These are phyloP conservation scores for Populus hybrid DNA, from an alignment of 441 rosid species.

Conservation along the genomic window DNA sequence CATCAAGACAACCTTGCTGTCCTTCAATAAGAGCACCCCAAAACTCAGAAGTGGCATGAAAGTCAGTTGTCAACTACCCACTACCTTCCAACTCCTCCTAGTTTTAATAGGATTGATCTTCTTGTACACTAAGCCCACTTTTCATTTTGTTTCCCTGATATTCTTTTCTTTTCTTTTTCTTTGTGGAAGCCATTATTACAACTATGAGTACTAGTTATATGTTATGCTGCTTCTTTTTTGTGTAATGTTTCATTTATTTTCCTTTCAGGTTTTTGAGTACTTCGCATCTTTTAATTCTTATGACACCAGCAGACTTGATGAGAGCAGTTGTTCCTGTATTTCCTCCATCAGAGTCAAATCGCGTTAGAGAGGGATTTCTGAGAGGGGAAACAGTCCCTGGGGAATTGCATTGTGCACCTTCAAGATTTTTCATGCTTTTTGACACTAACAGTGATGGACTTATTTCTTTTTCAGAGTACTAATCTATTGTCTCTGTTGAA, in stretches of 20 bases:
- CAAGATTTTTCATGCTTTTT: conserved; percentile 82
- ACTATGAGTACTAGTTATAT: background rate
- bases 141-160: background rate
- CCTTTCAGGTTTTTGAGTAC: conserved; percentile 37
- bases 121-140: background rate
- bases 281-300: conserved; percentile 26
- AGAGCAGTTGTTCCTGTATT: conserved; percentile 83
- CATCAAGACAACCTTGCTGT: background rate
- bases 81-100: background rate
- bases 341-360: conserved; percentile 84
- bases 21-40: background rate
- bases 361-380: conserved; percentile 79
- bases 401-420: conserved; percentile 64
- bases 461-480: conserved; percentile 91
- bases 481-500: background rate
- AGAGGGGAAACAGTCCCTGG: conserved; percentile 77
- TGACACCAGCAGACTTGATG: conserved; percentile 87
- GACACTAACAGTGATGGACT: conserved; percentile 76
- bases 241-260: background rate
- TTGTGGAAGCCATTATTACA: background rate
- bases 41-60: background rate
- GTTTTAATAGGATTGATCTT: background rate
- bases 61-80: background rate
- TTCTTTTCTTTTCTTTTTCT: too few species aligned
- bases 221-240: background rate